Conservation (phyloP, 371 early-diverging fungal genomes). For the Coemansia sp. region DNA sequence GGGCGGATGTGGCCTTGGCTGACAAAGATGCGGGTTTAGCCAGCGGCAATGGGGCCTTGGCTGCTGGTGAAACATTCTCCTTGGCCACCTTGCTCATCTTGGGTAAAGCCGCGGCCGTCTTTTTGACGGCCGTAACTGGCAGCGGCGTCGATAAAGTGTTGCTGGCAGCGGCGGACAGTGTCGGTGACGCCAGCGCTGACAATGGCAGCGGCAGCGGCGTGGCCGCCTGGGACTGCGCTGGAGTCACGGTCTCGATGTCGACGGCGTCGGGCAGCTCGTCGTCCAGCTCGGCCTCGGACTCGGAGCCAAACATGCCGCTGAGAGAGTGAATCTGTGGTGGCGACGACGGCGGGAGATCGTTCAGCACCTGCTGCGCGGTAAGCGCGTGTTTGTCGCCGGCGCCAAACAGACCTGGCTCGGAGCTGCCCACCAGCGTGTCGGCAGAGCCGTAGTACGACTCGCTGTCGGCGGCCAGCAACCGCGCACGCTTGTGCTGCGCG, state of each 20-base stretch:
- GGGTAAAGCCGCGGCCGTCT: not conserved
- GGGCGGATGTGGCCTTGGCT: too few species aligned
- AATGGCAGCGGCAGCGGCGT: not conserved
- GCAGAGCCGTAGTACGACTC: slow-evolving; percentile 26
- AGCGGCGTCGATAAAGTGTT: not conserved
- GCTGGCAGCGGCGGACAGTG: too few species aligned
- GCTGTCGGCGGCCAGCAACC: slow-evolving; percentile 13
- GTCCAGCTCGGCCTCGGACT: slow-evolving; percentile 10
- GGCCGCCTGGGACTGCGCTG: not conserved
- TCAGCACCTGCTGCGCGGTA: slow-evolving; percentile 16
- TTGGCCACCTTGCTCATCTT: slow-evolving; percentile 9
- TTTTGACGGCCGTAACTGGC: not conserved
- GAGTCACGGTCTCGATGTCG: slow-evolving; percentile 11
- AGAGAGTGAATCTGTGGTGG: slow-evolving; percentile 31
- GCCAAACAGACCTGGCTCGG: slow-evolving; percentile 17
- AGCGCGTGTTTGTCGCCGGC: not conserved
- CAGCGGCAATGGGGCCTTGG: not conserved
- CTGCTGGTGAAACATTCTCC: slow-evolving; percentile 11
- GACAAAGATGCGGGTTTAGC: too few species aligned
- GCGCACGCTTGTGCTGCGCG: slow-evolving; percentile 23
- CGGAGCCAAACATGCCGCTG: slow-evolving; percentile 9
- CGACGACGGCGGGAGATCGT: slow-evolving; percentile 43
- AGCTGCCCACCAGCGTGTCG: slow-evolving; percentile 40
- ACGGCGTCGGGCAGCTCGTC: slow-evolving; percentile 28
- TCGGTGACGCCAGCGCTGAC: not conserved